Evolutionary conservation across 2,329 filamentous ascomycete genomes (phyloP).

Genomic region (Dryadomyces quercus-mongolicae): DNA sequence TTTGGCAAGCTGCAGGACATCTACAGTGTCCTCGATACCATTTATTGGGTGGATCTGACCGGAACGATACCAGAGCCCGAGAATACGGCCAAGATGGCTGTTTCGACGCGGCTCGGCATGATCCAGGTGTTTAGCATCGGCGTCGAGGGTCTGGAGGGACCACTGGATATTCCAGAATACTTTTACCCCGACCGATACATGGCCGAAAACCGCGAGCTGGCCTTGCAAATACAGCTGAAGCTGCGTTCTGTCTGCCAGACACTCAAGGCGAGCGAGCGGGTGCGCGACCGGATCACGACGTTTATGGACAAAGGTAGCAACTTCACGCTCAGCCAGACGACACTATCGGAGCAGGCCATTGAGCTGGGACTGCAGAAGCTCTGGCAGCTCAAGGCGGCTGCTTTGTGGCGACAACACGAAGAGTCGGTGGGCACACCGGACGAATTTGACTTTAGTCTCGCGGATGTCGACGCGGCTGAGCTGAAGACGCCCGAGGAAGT

Average conservation of each 20-base stretch:
- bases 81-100: slow-evolving; percentile 4
- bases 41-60: slow-evolving; percentile 17
- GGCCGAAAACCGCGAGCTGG: slow-evolving; percentile 9
- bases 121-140: slow-evolving; percentile 13
- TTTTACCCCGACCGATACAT: slow-evolving; percentile 16
- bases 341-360: slow-evolving; percentile 12
- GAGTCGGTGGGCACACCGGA: slow-evolving; percentile 8
- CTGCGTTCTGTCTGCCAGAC: slow-evolving; percentile 8
- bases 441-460: slow-evolving; percentile 12
- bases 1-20: slow-evolving; percentile 51
- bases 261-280: slow-evolving; percentile 7
- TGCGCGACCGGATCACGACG: slow-evolving; percentile 1
- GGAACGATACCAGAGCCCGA: neutral
- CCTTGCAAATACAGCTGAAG: slow-evolving; percentile 10
- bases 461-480: slow-evolving; percentile 10
- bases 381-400: slow-evolving; percentile 11
- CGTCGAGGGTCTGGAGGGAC: slow-evolving; percentile 4
- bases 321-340: slow-evolving; percentile 4
- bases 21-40: slow-evolving; percentile 23
- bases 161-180: slow-evolving; percentile 14
- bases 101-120: slow-evolving; percentile 3
- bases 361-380: slow-evolving; percentile 11
- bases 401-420: slow-evolving; percentile 13
- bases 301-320: slow-evolving; percentile 6
- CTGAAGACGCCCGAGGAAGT: slow-evolving; percentile 11